phyloP scores from a whole-genome alignment of 805 yeast species.

The Candida parachauliodes region DNA sequence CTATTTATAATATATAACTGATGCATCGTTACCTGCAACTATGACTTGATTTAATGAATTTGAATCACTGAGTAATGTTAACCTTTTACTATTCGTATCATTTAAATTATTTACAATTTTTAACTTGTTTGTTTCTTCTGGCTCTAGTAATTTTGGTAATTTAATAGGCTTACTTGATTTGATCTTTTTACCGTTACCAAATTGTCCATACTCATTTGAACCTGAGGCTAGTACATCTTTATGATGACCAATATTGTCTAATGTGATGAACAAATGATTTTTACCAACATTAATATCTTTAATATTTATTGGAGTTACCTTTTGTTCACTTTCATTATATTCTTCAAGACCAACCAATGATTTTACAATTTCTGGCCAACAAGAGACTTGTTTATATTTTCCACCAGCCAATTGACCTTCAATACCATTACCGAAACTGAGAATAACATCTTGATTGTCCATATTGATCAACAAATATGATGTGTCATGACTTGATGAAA shows the following conservation, averaged over 20 bases:
- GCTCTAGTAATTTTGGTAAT: constrained; percentile 59
- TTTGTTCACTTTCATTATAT: constrained; percentile 46
- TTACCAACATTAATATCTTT: constrained; percentile 56
- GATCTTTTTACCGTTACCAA: constrained; percentile 75
- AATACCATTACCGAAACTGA: constrained; percentile 80
- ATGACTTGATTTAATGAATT: constrained; percentile 48
- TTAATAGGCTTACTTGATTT: constrained; percentile 53
- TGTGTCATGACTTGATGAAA: constrained; percentile 71
- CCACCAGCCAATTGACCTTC: constrained; percentile 86
- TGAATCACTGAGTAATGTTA: constrained; percentile 40
- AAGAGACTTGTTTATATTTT: constrained; percentile 67
- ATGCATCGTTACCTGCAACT: constrained; percentile 57
- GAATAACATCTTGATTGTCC: constrained; percentile 23
- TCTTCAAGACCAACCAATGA: constrained; percentile 47
- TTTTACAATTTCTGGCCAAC: constrained; percentile 59
- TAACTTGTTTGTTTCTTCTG: constrained; percentile 27
- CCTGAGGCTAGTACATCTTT: constrained; percentile 80
- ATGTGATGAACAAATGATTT: constrained; percentile 60
- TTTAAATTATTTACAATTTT: constrained; percentile 21
- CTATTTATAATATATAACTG: constrained; percentile 55
- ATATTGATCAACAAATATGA: constrained; percentile 28
- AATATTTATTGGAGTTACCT: constrained; percentile 45
- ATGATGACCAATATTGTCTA: constrained; percentile 40
- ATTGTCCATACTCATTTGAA: constrained; percentile 74
- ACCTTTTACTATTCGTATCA: constrained; percentile 37